phyloP scores from a whole-genome alignment of 2,329 filamentous ascomycete genomes.

The Phaeoacremonium minimum region DNA sequence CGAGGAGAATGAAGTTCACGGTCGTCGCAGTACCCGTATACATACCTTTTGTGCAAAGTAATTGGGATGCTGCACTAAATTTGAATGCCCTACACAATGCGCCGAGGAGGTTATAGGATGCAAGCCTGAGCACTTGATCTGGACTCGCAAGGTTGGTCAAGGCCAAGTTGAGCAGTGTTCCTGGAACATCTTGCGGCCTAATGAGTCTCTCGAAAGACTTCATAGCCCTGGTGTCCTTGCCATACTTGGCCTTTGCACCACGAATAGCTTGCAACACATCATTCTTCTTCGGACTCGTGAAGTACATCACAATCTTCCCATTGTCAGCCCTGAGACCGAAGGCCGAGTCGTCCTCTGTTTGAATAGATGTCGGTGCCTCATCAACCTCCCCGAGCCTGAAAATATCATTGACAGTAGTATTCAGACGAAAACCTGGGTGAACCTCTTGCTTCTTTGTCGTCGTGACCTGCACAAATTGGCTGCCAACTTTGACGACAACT shows the following conservation, averaged over 20 bases:
- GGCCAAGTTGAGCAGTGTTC: constrained; percentile 63
- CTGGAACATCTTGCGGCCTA: constrained; percentile 66
- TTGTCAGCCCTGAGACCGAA: constrained; percentile 66
- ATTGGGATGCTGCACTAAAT: constrained; percentile 56
- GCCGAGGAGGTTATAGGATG: constrained; percentile 64
- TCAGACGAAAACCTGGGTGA: constrained; percentile 55
- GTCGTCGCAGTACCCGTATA: constrained; percentile 3
- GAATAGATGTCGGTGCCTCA: constrained; percentile 60
- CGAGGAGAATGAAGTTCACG: neutral
- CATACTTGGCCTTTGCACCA: constrained; percentile 58
- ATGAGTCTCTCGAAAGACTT: constrained; percentile 64
- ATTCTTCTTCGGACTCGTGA: constrained; percentile 60
- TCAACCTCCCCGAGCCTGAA: constrained; percentile 65
- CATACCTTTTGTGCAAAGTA: constrained; percentile 59
- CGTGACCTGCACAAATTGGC: constrained; percentile 66
- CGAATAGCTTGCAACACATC: constrained; percentile 62
- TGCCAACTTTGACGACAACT: constrained; percentile 64
- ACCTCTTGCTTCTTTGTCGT: constrained; percentile 67
- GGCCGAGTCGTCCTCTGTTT: constrained; percentile 61
- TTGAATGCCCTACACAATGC: constrained; percentile 65
- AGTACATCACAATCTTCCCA: constrained; percentile 69
- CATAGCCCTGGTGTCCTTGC: constrained; percentile 55
- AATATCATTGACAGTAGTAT: constrained; percentile 65
- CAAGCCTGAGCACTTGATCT: constrained; percentile 55
- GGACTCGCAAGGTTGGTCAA: constrained; percentile 62